phyloP scores from a whole-genome alignment of 2,329 filamentous ascomycete genomes.

The Colletotrichum phormii region DNA sequence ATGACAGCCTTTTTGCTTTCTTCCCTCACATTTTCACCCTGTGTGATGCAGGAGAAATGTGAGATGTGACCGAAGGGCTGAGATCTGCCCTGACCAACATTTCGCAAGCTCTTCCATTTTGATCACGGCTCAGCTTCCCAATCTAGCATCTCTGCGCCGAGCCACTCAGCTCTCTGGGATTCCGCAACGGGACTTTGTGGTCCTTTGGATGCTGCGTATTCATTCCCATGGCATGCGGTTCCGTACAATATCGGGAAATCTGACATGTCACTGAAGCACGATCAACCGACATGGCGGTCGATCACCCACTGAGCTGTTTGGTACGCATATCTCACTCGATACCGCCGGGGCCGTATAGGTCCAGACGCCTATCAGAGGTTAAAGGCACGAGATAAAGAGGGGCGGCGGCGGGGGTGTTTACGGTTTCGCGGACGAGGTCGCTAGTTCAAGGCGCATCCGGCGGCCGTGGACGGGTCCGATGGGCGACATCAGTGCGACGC shows the following conservation, averaged over 20 bases:
- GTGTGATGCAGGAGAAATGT: conserved; percentile 12
- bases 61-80: conserved; percentile 25
- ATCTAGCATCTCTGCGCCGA: conserved; percentile 24
- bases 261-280: conserved; percentile 31
- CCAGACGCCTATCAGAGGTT: not conserved
- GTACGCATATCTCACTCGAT: conserved; percentile 4
- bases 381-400: conserved; percentile 3
- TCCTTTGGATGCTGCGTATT: not conserved
- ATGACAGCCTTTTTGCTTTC: conserved; percentile 18
- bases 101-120: conserved; percentile 38
- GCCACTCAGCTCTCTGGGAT: conserved; percentile 17
- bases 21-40: conserved; percentile 16
- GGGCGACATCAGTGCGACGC: conserved; percentile 19
- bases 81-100: conserved; percentile 26
- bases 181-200: not conserved
- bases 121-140: conserved; percentile 31
- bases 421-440: conserved; percentile 4
- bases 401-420: not conserved
- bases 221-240: not conserved
- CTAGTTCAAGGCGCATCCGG: conserved; percentile 1
- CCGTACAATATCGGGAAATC: conserved; percentile 17
- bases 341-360: not conserved
- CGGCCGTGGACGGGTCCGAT: conserved; percentile 24
- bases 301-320: conserved; percentile 17
- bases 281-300: conserved; percentile 34